Percentiles rank a stretch among this genome's conserved stretches.
phyloP scores from a whole-genome alignment of 139 green algal species.

The Chlorella vulgaris region DNA sequence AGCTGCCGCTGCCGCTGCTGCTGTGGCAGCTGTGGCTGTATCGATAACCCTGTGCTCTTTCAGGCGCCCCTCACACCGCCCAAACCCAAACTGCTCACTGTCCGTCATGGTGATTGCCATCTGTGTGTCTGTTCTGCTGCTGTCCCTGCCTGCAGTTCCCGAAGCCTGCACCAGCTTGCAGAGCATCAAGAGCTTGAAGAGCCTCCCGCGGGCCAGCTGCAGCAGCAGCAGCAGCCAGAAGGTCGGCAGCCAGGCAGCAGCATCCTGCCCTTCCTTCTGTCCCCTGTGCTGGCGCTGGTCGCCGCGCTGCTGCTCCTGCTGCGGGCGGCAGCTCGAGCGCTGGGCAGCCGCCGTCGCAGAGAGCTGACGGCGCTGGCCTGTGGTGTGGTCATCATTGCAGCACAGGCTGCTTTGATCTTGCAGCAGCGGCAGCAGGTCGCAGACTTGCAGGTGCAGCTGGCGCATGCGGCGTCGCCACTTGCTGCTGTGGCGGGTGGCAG shows the following conservation, averaged over 20 bases:
- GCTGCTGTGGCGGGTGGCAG: neutral
- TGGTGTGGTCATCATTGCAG: neutral
- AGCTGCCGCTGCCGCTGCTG: neutral
- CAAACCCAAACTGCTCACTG: no score
- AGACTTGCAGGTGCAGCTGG: neutral
- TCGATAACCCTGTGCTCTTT: no score
- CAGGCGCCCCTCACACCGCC: no score
- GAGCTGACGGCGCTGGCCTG: neutral
- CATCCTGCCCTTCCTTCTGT: no score
- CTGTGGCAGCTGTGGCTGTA: no score
- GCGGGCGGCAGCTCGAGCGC: neutral
- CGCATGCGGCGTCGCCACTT: neutral
- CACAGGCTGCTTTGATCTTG: slow-evolving; percentile 12
- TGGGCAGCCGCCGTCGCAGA: neutral
- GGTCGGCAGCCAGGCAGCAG: neutral
- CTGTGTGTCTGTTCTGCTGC: neutral
- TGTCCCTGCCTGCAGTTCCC: neutral
- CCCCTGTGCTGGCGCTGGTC: neutral
- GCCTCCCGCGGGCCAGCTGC: neutral
- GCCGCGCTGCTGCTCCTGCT: slow-evolving; percentile 1
- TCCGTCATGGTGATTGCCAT: no score
- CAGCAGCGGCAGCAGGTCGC: slow-evolving; percentile 24
- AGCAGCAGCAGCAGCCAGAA: neutral
- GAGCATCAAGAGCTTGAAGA: neutral
- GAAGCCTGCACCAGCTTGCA: neutral